Evolutionary conservation across 1,139 yeast genomes (phyloP).

Genomic region (Saccharomyces hybrid): DNA sequence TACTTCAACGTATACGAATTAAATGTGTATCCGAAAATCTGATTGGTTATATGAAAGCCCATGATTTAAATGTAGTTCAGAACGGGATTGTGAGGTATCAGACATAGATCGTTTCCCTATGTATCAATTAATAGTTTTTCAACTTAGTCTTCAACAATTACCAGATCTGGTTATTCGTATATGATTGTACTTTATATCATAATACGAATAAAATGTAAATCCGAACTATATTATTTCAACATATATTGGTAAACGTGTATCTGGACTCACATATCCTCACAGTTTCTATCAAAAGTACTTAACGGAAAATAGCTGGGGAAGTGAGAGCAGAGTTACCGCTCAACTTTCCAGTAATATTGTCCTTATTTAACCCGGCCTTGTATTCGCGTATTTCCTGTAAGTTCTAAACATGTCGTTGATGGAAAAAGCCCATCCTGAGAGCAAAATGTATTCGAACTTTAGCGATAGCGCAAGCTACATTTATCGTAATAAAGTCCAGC

Average conservation of each 20-base stretch:
- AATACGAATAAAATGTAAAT: background rate
- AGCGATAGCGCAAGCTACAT: background rate
- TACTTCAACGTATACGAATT: background rate
- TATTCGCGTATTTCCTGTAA: background rate
- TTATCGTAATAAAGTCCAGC: background rate
- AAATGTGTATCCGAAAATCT: background rate
- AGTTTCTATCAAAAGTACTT: background rate
- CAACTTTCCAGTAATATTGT: background rate
- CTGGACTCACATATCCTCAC: background rate
- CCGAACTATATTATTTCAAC: background rate
- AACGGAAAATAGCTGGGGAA: background rate
- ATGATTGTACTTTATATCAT: background rate
- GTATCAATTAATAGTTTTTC: background rate
- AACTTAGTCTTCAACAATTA: background rate
- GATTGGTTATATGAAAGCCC: background rate
- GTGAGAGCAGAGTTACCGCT: background rate
- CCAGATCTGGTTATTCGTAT: background rate
- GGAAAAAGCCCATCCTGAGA: background rate
- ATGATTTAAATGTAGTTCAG: background rate
- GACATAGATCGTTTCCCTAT: background rate
- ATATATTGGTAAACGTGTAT: background rate
- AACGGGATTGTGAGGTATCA: background rate
- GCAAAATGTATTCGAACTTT: background rate
- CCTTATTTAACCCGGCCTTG: background rate
- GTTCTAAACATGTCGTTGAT: background rate